phyloP scores from a whole-genome alignment of 495 filamentous ascomycete species.

The Neurospora sp. region DNA sequence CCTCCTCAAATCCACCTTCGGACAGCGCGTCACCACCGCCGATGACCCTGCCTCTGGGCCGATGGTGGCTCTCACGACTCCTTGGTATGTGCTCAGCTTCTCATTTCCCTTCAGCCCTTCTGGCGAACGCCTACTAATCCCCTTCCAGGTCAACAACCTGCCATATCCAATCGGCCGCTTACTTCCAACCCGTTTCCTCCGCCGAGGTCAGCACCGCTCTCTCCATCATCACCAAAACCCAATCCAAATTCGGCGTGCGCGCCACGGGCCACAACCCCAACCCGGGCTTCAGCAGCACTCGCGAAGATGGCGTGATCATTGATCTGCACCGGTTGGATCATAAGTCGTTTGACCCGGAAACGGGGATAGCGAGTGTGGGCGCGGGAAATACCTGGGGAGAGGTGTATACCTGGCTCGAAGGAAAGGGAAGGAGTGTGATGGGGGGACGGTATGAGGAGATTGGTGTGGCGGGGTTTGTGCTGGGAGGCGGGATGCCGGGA shows the following conservation, averaged over 20 bases:
- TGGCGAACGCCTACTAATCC: too few relatives aligned
- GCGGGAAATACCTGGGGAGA: neutral
- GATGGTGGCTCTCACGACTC: neutral
- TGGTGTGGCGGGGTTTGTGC: constrained; percentile 46
- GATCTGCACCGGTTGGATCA: neutral
- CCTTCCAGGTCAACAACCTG: neutral
- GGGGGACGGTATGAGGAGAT: constrained; percentile 45
- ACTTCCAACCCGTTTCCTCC: neutral
- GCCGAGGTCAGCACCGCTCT: neutral
- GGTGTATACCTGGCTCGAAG: constrained; percentile 40
- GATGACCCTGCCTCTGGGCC: neutral
- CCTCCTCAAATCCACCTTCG: neutral
- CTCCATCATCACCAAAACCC: neutral
- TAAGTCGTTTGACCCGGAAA: neutral
- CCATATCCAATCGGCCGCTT: neutral
- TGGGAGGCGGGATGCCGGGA: constrained; percentile 45
- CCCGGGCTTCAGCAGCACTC: neutral
- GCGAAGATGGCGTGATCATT: neutral
- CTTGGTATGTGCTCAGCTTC: neutral
- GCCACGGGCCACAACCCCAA: neutral
- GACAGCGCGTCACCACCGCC: neutral
- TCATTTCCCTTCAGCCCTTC: neutral
- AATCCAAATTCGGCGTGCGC: neutral
- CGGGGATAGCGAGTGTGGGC: neutral
- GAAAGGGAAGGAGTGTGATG: constrained; percentile 30